Evolutionary conservation across 768 basidiomycete species (phyloP), one percentile per base, ranked within the genome.

Genomic region (Tulasnella sp.): DNA sequence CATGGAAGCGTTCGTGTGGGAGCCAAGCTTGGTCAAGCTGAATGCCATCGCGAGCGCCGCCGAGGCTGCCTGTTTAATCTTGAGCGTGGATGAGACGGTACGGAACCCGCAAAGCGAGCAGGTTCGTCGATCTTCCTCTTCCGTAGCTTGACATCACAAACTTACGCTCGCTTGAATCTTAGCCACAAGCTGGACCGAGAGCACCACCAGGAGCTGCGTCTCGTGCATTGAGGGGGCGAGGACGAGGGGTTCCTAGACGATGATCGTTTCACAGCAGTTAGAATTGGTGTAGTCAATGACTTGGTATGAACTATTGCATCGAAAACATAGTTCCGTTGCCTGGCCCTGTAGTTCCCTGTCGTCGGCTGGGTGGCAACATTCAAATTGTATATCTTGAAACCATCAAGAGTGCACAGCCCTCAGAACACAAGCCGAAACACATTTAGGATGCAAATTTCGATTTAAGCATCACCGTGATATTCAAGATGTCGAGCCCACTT

Each of bases 1-100:
- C 87, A 93, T 99, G 93, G 95, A 96, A 77, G 94, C 95, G 72
- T 99, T 99, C 84, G 97, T 99, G 11, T 99, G 98, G 97, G 98
- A 99, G 85, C 97, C 98, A 22, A 93, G 93, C 82, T 88, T 99
- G 81, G 95, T 99, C 84, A 99, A 99, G 88, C 87, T 92, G 72
- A 99, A 99, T 84, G 98, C 98, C 34, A 92, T 99, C 84, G 93
- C 92, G 85, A 97, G 97, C 84, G 98, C 98, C 7, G 90, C 95
- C 14, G 98, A 99, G 86, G 98, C 98, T 12, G 97, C 98, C 16
- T 98, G 95, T 86, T 86, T 99, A 85, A 96, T 99, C 83, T 87
- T 99, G 80, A 96, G 95, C 82, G 95, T 99, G 3, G 98, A 99
- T 84, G 98, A 99, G 89, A 99, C 98, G 7, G 96, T 99, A 40